Base-by-base conservation (phyloP, 73 alveolate species). In the Effrenium voratum region DNA sequence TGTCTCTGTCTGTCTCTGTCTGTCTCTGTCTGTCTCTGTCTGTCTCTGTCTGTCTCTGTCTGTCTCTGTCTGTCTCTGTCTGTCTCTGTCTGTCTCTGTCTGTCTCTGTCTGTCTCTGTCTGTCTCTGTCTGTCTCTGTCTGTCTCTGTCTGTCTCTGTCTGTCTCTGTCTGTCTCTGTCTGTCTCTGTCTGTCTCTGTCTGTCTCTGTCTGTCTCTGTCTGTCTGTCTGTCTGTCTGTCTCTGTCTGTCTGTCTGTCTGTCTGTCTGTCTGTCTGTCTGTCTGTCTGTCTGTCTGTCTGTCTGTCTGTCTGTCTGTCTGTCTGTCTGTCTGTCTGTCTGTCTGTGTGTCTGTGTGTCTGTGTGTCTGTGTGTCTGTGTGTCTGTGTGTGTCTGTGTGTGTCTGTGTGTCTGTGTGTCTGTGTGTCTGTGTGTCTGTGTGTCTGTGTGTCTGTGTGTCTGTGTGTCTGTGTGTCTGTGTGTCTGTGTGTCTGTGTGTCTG, bases 1-100 rank as follows among this genome's bases (percentile, higher is more conserved):
- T 66, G 80, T 66, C 80, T 66, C 44, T 66, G 80, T 66, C 80
- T 66, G 80, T 66, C 80, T 66, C 44, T 66, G 80, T 66, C 80
- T 66, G 80, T 66, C 80, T 66, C 44, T 66, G 80, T 66, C 80
- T 66, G 80, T 66, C 80, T 66, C 44, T 66, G 80, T 66, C 80
- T 66, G 80, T 66, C 80, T 66, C 44, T 66, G 80, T 66, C 80
- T 66, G 80, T 66, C 80, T 66, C 44, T 66, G 80, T 66, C 80
- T 66, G 80, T 66, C 80, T 66, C 44, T 66, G 80, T 66, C 80
- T 66, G 80, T 66, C 80, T 66, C 44, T 66, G 80, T 66, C 80
- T 66, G 80, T 66, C 80, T 66, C 44, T 66, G 80, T 66, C 80
- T 66, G 80, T 66, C 80, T 66, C 44, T 66, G 80, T 66, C 80